Evolutionary conservation across 2,329 filamentous ascomycete species (phyloP).

Genomic region (Colletotrichum sp.): DNA sequence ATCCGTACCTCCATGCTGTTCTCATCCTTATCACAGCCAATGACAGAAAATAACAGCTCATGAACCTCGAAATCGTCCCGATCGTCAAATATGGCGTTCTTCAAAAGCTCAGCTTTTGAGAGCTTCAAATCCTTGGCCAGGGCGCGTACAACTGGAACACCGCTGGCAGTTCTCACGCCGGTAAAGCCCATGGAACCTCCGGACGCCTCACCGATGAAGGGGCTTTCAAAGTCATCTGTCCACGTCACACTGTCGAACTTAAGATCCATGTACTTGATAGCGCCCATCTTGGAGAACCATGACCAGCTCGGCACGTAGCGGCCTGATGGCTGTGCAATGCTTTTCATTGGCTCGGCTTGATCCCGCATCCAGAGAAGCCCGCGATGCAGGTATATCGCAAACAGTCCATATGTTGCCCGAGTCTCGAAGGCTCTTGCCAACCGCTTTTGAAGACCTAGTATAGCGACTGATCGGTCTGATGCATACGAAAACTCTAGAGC

Average conservation of each 20-base stretch:
- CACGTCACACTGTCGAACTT: neutral
- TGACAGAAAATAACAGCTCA: neutral
- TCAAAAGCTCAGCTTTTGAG: neutral
- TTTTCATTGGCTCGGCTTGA: neutral
- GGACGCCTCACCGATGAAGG: neutral
- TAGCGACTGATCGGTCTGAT: constrained; percentile 4
- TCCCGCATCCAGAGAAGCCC: constrained; percentile 1
- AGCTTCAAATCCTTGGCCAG: neutral
- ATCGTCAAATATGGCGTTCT: neutral
- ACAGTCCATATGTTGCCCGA: neutral
- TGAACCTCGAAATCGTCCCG: neutral
- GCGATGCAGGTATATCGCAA: neutral
- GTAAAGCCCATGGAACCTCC: neutral
- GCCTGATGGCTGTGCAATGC: neutral
- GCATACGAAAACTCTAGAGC: neutral
- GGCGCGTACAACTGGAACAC: neutral
- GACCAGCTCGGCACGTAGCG: constrained; percentile 1
- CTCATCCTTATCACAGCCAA: neutral
- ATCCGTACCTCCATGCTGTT: neutral
- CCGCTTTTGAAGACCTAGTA: neutral
- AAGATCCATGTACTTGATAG: neutral
- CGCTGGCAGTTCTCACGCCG: neutral
- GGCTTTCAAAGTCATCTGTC: neutral
- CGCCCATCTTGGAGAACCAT: constrained; percentile 3
- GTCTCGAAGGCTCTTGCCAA: neutral